Evolutionary conservation across 805 yeast genomes (phyloP), one percentile per base, ranked within the genome.

Genomic region (Debaryomyces maramus): DNA sequence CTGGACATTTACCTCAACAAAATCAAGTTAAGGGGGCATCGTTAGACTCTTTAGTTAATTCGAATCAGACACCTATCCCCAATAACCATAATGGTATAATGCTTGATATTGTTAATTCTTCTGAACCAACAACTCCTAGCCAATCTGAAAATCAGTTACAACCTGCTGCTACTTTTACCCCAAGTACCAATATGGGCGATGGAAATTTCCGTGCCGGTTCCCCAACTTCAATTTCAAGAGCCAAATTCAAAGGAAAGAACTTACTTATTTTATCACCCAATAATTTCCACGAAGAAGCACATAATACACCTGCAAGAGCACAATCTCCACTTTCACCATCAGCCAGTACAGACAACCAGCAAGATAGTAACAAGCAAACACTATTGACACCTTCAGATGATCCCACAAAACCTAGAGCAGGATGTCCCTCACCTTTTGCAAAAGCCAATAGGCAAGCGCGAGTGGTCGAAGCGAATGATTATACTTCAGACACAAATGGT

Each of bases 361-460:
- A 32, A 19, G 39, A 42, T 26, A 19, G 39, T 20, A 21, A 21
- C 22, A 30, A 24, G 24, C 45, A 34, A 13, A 15, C 32, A 6
- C 26, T 43, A 15, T 15, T 41, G 10, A 40, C 46, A 8, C 40
- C 40, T 2, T 17, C 14, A 9, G 53, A 52, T 4, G 68, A 60
- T 5, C 47, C 39, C 4, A 39, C 43, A 17, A 45, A 51, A 23
- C 45, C 52, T 5, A 52, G 71, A 33, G 55, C 67, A 1, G 54
- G 52, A 9, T 57, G 64, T 18, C 53, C 69, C 6, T 65, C 72
- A 20, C 75, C 75, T 5, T 53, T 65, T 53, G 75, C 73, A 1
- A 63, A 54, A 45, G 69, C 58, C 5, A 70, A 70, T 40, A 55
- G 75, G 37, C 75, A 70, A 46, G 75, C 75, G 2, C 56, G 74